Evolutionary conservation across 2,329 filamentous ascomycete genomes (phyloP), one percentile per base, ranked within the genome.

Genomic region (Diaporthe amygdali): DNA sequence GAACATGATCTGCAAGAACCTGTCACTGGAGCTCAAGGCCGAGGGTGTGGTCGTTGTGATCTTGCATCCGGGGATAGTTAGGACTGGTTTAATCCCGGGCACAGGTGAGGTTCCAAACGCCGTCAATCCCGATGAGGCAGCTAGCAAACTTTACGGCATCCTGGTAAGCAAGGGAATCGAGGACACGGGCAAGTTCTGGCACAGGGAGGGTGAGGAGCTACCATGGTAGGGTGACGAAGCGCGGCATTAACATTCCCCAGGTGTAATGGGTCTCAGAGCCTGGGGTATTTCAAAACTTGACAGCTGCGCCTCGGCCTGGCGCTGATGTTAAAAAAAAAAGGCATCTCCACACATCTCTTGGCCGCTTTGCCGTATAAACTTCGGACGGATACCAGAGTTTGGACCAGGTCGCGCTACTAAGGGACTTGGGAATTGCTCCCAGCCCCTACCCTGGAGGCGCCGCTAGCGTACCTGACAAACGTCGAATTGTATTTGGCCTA

Each of bases 61-160:
- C 34, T 71, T 86, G 73, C 84, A 86, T 75, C 84, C 84, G 6
- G 84, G 81, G 0, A 52, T 81, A 46, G 83, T 84, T 25, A 81
- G 78, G 72, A 84, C 80, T 3, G 79, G 77, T 32, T 66, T 86
- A 34, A 72, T 77, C 17, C 74, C 75, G 1, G 74, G 44, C 71
- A 34, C 68, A 14, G 52, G 75, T 49, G 72, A 72, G 20, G 66
- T 78, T 1, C 73, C 77, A n/a, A 82, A 81, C 22, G 80, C 80
- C n/a, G 82, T 86, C 22, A 78, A 82, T 74, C 82, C 83, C 7
- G 82, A 83, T 7, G 81, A 84, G 75, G 84, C 84, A 55, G 84
- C 82, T 39, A 75, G 68, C 46, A 84, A 85, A 76, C 72, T 85
- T 69, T 86, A 30, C 54, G 63, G 61, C 34, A 39, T 71, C 22